Conservation (phyloP, 2,329 filamentous ascomycete species). For the Penicillium occitanis region DNA sequence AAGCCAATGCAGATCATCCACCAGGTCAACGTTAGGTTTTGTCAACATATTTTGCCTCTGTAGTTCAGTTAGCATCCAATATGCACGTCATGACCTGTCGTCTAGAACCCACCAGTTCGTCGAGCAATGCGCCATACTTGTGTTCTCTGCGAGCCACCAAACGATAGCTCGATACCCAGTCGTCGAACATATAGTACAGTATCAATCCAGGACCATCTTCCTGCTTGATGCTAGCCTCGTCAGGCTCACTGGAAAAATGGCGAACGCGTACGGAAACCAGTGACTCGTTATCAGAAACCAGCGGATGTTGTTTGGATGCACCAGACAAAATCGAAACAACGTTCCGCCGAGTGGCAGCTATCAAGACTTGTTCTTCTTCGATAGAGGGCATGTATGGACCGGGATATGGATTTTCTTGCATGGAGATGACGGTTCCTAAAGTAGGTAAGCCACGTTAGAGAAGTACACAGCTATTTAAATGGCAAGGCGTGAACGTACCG, state of each 20-base stretch:
- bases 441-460: slow-evolving; percentile 14
- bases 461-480: too few relatives aligned
- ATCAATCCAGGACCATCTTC: slow-evolving; percentile 61
- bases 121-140: slow-evolving; percentile 50
- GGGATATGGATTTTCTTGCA: slow-evolving; percentile 62
- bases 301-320: slow-evolving; percentile 55
- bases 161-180: slow-evolving; percentile 64
- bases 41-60: slow-evolving; percentile 58
- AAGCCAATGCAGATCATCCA: slow-evolving; percentile 58
- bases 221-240: slow-evolving; percentile 39
- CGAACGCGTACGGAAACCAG: slow-evolving; percentile 51
- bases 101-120: slow-evolving; percentile 47
- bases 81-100: not conserved
- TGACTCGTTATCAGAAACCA: slow-evolving; percentile 48
- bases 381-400: slow-evolving; percentile 41
- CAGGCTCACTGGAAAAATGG: slow-evolving; percentile 34
- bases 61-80: slow-evolving; percentile 18
- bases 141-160: slow-evolving; percentile 59
- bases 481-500: slow-evolving; percentile 39
- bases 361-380: slow-evolving; percentile 30
- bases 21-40: slow-evolving; percentile 46
- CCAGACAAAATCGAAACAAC: slow-evolving; percentile 62
- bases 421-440: slow-evolving; percentile 65
- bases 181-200: slow-evolving; percentile 68
- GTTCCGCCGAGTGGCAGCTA: slow-evolving; percentile 54